Evolutionary conservation across 2,329 filamentous ascomycete species (phyloP).

Genomic region (Immersiporthe knoxdaviesiana): DNA sequence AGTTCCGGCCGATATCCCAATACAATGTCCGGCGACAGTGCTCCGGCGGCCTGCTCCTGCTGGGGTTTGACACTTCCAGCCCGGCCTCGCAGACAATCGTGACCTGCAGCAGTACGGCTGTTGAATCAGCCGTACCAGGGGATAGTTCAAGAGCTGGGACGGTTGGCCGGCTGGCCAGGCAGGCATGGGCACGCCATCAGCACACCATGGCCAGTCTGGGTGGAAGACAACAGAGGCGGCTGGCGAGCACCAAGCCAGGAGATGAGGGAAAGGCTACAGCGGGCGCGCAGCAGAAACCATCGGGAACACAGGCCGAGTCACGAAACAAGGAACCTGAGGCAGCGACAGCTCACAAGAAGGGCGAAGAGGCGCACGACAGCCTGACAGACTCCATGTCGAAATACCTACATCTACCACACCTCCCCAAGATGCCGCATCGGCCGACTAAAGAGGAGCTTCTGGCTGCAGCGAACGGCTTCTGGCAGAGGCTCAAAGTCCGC

Average conservation of each 20-base stretch:
- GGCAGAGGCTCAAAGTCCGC: conserved; percentile 83
- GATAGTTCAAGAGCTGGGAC: conserved; percentile 37
- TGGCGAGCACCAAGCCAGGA: conserved; percentile 37
- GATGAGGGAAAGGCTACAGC: conserved; percentile 30
- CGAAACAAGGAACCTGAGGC: conserved; percentile 43
- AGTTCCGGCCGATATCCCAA: conserved; percentile 31
- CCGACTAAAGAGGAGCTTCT: conserved; percentile 93
- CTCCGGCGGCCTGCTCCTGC: conserved; percentile 57
- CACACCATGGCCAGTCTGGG: conserved; percentile 36
- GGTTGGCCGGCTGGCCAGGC: conserved; percentile 42
- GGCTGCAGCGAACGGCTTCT: conserved; percentile 88
- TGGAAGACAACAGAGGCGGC: conserved; percentile 35
- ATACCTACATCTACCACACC: conserved; percentile 58
- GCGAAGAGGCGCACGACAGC: conserved; percentile 23
- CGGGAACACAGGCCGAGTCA: conserved; percentile 32
- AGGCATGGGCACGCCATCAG: conserved; percentile 42
- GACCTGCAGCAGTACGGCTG: conserved; percentile 44
- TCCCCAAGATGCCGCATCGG: conserved; percentile 78
- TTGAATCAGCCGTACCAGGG: conserved; percentile 41
- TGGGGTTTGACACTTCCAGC: conserved; percentile 48
- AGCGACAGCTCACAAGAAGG: conserved; percentile 34
- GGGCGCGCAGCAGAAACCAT: conserved; percentile 19
- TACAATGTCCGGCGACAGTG: conserved; percentile 53
- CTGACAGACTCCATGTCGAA: conserved; percentile 59
- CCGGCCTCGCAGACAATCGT: conserved; percentile 45